phyloP scores from a whole-genome alignment of 768 basidiomycete species.

The Naganishia vaughanmartiniae region DNA sequence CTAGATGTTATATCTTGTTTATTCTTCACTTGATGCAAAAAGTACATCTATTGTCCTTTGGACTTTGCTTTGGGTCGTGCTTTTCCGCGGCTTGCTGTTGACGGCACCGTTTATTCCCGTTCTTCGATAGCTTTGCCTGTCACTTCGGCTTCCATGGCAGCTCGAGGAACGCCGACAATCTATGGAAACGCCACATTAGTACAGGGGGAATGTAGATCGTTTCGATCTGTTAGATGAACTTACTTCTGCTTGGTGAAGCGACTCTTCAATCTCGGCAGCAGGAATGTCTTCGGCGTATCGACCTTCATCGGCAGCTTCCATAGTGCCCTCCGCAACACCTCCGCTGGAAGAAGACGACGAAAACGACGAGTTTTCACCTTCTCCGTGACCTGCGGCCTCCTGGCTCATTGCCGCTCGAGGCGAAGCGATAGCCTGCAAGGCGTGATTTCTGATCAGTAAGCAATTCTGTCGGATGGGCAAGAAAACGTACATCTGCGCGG shows the following conservation, averaged over 20 bases:
- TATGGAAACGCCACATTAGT: background rate
- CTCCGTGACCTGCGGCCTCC: background rate
- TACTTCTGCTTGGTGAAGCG: slow-evolving; percentile 30
- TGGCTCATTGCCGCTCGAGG: slow-evolving; percentile 24
- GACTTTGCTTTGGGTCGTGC: background rate
- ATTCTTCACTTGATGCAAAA: background rate
- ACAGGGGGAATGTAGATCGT: background rate
- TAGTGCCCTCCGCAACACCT: background rate
- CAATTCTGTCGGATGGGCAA: background rate
- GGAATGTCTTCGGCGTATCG: slow-evolving; percentile 29
- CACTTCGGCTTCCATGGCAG: slow-evolving; percentile 22
- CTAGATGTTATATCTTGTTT: background rate
- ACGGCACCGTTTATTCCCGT: background rate
- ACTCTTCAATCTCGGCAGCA: slow-evolving; percentile 21
- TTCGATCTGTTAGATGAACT: background rate
- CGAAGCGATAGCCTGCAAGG: slow-evolving; percentile 14
- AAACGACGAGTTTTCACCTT: background rate
- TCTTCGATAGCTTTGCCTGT: slow-evolving; percentile 21
- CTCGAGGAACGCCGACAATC: slow-evolving; percentile 18
- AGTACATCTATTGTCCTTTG: slow-evolving; percentile 2
- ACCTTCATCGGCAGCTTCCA: slow-evolving; percentile 30
- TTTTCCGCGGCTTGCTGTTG: background rate
- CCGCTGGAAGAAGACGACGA: slow-evolving; percentile 10
- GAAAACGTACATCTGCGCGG: slow-evolving; percentile 25
- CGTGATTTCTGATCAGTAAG: background rate